Conservation (phyloP, 2,329 filamentous ascomycete genomes). For the Pseudogymnoascus sp. region DNA sequence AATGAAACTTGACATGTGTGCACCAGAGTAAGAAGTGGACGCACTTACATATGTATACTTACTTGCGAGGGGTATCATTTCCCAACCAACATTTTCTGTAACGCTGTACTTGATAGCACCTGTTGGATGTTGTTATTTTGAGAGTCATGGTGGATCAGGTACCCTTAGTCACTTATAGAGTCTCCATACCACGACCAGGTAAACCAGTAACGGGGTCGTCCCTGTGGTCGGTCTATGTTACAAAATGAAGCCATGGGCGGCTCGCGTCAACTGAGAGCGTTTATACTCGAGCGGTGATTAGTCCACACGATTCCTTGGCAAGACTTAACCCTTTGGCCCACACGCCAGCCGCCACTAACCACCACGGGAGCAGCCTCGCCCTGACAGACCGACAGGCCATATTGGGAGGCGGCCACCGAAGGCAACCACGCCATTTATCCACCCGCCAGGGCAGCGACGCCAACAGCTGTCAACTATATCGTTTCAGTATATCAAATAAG, state of each 20-base stretch:
- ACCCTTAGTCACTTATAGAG: not conserved
- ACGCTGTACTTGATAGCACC: not conserved
- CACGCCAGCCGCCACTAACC: not conserved
- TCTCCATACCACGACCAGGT: not conserved
- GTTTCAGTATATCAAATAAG: not conserved
- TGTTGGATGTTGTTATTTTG: not conserved
- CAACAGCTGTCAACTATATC: not conserved
- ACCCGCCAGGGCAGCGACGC: not conserved
- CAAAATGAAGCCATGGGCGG: not conserved
- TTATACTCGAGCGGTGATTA: not conserved
- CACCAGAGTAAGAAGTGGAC: not conserved
- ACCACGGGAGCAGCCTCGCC: not conserved
- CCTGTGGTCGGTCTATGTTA: not conserved
- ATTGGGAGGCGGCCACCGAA: not conserved
- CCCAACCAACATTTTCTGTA: not conserved
- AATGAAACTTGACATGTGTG: not conserved
- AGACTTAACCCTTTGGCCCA: not conserved
- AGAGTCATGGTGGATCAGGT: not conserved
- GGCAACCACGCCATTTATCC: not conserved
- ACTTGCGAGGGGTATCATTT: not conserved
- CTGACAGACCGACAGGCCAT: not conserved
- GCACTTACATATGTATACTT: not conserved
- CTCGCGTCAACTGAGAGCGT: not conserved
- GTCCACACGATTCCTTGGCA: not conserved
- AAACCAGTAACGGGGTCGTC: not conserved